These are phyloP conservation scores for Carex sylvatica DNA, from an alignment of 202 grass and related monocot genomes.

Conservation along the genomic window DNA sequence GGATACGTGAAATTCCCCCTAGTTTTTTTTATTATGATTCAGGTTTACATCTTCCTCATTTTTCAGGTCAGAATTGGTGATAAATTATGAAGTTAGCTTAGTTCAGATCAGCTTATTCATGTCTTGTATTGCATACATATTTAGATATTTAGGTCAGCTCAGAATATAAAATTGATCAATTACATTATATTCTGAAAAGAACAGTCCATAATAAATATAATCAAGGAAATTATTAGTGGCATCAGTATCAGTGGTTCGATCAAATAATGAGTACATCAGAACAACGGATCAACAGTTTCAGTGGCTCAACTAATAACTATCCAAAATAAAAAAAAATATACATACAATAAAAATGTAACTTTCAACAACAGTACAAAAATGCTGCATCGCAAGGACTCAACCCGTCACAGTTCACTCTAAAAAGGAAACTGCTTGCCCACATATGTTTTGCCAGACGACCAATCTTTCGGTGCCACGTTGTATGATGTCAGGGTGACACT, in stretches of 20 bases:
- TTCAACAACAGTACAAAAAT: constrained; percentile 41
- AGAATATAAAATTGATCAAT: constrained; percentile 1
- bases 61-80: background rate
- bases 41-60: no score
- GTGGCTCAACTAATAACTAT: constrained; percentile 3
- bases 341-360: constrained; percentile 26
- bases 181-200: constrained; percentile 1
- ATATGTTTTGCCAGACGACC: constrained; percentile 77
- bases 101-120: background rate
- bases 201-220: background rate
- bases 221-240: background rate
- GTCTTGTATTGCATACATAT: background rate
- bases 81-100: background rate
- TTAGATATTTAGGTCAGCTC: background rate
- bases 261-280: background rate
- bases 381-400: constrained; percentile 24
- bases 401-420: constrained; percentile 30
- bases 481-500: constrained; percentile 61
- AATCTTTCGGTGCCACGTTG: constrained; percentile 72
- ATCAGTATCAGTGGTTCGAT: background rate
- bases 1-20: no score
- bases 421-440: constrained; percentile 84
- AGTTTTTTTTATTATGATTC: no score
- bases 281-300: background rate
- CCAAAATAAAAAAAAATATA: constrained; percentile 12